Base-by-base conservation (phyloP, 2,329 filamentous ascomycete genomes). In the Ambrosiella cleistominuta region DNA sequence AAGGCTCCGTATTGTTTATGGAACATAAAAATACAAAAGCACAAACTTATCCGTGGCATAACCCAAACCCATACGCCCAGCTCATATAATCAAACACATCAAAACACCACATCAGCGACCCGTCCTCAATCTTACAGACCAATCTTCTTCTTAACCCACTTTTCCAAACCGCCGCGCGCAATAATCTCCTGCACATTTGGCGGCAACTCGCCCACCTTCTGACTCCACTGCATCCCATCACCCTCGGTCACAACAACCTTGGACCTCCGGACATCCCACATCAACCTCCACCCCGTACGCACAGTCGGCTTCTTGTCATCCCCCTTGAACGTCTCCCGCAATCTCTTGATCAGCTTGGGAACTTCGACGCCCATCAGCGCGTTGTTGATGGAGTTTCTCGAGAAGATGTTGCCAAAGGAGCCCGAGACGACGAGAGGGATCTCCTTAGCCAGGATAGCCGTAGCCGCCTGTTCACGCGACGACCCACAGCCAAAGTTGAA, bases 401-500 rank as follows among this genome's bases (percentile, higher is more conserved):
- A 76, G 67, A 93, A 95, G 67, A 91, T 94, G 70, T 88, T 93
- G 58, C 84, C 81, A 65, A 95, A 90, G 70, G 82, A 89, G 53
- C 85, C 86, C 0, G 85, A 77, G 0, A 94, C 81, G 0, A 95
- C 86, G 1, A 95, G 78, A 0, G 84, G 85, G 60, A 94, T 90
- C 63, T 83, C 70, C 70, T 84, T 88, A 13, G 88, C 88, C 0
- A 95, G 74, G 58, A 95, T 85, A 0, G 89, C 85, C 0, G 91
- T 96, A 0, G 90, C 90, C 5, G 88, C 88, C 69, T 95, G 88
- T 69, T 96, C 90, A 57, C 90, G 75, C 0, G 82, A 88, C 59
- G 75, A 81, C 15, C 89, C 89, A 63, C 83, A 88, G 53, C 91
- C 91, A 66, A 96, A 95, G 73, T 94, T 95, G 74, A 83, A 93